Evolutionary conservation across 1,284 basidiomycete genomes (phyloP).

Genomic region (Trichosporon ovoides): DNA sequence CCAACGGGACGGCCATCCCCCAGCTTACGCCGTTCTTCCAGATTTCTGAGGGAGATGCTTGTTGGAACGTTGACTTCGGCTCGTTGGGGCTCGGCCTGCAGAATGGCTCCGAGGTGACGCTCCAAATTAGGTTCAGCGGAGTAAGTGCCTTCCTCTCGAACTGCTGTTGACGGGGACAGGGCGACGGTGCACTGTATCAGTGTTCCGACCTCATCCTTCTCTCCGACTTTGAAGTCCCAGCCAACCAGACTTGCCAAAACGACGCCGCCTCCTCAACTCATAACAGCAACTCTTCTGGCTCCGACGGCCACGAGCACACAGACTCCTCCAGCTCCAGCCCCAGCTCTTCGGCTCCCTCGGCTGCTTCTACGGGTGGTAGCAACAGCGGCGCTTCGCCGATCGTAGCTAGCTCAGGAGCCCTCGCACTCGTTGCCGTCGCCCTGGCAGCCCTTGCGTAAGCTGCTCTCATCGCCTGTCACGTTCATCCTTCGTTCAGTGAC

Average conservation of each 20-base stretch:
- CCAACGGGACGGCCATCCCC: conserved; percentile 37
- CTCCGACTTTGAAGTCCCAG: conserved; percentile 51
- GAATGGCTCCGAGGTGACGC: conserved; percentile 46
- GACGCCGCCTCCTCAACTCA: conserved; percentile 16
- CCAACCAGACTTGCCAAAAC: conserved; percentile 51
- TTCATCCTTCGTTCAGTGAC: too few species aligned
- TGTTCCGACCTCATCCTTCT: conserved; percentile 67
- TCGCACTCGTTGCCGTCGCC: not conserved
- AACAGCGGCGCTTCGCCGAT: not conserved
- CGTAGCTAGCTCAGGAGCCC: not conserved
- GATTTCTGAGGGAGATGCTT: conserved; percentile 56
- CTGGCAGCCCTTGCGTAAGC: not conserved
- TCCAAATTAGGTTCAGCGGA: conserved; percentile 36
- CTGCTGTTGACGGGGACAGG: conserved; percentile 49
- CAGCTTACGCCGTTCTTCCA: conserved; percentile 55
- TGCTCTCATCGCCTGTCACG: too few species aligned
- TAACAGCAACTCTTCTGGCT: not conserved
- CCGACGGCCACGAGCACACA: not conserved
- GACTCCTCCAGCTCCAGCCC: not conserved
- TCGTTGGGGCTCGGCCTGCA: conserved; percentile 51
- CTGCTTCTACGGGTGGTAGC: not conserved
- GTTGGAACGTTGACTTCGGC: conserved; percentile 59
- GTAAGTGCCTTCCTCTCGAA: conserved; percentile 19
- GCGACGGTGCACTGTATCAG: conserved; percentile 66
- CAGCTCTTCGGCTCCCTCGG: not conserved